Conservation (phyloP, 208 protist genomes). For the Sergeia podlipaevii region DNA sequence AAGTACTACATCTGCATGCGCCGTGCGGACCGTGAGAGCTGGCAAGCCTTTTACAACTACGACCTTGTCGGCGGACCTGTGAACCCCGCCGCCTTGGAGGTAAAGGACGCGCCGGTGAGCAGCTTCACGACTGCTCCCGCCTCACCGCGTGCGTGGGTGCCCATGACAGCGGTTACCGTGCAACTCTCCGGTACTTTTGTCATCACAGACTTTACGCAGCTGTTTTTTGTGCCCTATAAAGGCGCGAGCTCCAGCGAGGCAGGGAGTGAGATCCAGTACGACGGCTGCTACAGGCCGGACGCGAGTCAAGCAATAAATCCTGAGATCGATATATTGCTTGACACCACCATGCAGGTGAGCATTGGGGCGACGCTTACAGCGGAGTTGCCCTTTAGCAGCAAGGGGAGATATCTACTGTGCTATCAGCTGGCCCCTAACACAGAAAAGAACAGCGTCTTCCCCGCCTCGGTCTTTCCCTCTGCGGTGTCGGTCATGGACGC, state of each 20-base stretch:
- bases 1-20: constrained; percentile 78
- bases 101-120: constrained; percentile 47
- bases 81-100: constrained; percentile 27
- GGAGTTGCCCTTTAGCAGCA: constrained; percentile 40
- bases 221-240: constrained; percentile 74
- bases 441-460: constrained; percentile 3
- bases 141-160: constrained; percentile 56
- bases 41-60: constrained; percentile 73
- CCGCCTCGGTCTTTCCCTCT: constrained; percentile 67
- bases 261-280: constrained; percentile 35
- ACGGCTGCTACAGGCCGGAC: constrained; percentile 71
- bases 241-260: constrained; percentile 17
- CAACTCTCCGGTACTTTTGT: constrained; percentile 6
- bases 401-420: constrained; percentile 69
- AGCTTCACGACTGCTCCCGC: constrained; percentile 44
- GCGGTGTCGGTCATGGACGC: constrained; percentile 37
- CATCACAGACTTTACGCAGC: constrained; percentile 23
- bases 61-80: constrained; percentile 57
- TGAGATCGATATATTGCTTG: no score
- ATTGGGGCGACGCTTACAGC: constrained; percentile 14
- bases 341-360: constrained; percentile 62
- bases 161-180: constrained; percentile 34
- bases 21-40: constrained; percentile 35
- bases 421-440: constrained; percentile 34
- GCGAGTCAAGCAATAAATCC: no score